Evolutionary conservation across 495 filamentous ascomycete species (phyloP), one percentile per base, ranked within the genome.

Genomic region (Xylaria intraflava): DNA sequence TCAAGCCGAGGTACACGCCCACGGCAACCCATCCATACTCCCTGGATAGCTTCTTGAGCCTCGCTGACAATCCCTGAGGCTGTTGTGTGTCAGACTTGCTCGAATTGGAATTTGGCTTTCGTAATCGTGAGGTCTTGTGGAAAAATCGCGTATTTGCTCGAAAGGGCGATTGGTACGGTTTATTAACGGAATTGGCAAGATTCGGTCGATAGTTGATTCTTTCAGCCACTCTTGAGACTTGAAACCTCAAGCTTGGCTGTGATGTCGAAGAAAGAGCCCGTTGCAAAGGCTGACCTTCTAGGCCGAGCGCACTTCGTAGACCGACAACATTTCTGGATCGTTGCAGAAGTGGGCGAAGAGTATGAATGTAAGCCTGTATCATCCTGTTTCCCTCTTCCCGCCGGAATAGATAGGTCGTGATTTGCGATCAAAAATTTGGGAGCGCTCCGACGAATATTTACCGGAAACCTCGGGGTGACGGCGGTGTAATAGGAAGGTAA

Each of bases 11-110:
- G 69, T 99, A 99, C 2, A 99, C 87, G 7, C 92, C 90, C n/a
- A 95, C 66, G 2, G 91, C 90, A 9, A 87, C 79, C 88, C 90
- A 96, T 35, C 93, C 93, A 66, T 99, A 99, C 70, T 96, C 94
- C 38, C 85, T 80, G 0, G 87, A 89, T n/a, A 97, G 77, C 60
- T 88, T 88, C 63, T 80, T 86, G 53, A 97, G 66, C 9, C 88
- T 78, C 51, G 77, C 79, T 0, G 87, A 82, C 6, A 95, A 65
- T 1, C 85, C 81, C 12, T 68, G 70, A 20, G 78, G 64, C 56
- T 78, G 73, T 48, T 60, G 36, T 27, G 44, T 42, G 1, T 59
- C 29, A 12, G 58, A 2, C 26, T 52, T 49, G 40, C 62, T 62
- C 9, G 61, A 46, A 16, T 58, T 9, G 11, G 58, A 10, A 30